Percentiles rank a stretch among this genome's conserved stretches.
Conservation (phyloP, 106 monocot genomes). For the Allium sativum region DNA sequence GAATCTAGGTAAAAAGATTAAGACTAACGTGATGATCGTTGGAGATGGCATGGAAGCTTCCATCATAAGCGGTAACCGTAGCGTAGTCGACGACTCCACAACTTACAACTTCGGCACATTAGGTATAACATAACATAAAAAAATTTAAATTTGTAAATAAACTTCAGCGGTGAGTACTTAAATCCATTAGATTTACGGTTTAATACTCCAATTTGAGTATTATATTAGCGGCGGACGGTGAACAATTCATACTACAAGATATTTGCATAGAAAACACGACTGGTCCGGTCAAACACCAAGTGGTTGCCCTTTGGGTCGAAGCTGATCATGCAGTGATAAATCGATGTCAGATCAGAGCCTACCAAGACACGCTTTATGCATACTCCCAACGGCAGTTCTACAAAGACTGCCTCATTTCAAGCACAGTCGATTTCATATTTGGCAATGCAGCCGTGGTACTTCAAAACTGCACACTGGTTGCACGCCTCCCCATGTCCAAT, state of each 20-base stretch:
- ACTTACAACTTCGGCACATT: constrained; percentile 20
- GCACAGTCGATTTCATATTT: constrained; percentile 76
- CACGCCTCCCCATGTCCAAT: constrained; percentile 37
- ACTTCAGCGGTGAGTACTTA: background rate
- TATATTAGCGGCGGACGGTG: background rate
- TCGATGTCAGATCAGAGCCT: background rate
- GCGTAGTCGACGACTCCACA: constrained; percentile 12
- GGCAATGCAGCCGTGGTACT: constrained; percentile 74
- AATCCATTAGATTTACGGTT: no score
- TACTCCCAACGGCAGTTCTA: constrained; percentile 28
- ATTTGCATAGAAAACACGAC: background rate
- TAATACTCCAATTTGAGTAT: constrained; percentile 2
- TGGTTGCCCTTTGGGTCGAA: background rate
- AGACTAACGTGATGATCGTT: constrained; percentile 19
- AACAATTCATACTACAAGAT: background rate
- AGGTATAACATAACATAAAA: constrained; percentile 12
- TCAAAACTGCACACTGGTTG: constrained; percentile 46
- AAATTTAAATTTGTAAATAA: constrained; percentile 1
- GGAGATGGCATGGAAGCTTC: constrained; percentile 24
- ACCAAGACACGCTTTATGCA: constrained; percentile 1
- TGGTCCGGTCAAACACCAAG: background rate
- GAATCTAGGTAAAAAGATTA: background rate
- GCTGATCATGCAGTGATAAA: background rate
- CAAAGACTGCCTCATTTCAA: constrained; percentile 52
- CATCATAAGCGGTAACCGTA: constrained; percentile 16